Evolutionary conservation across 2,329 filamentous ascomycete species (phyloP).

Genomic region (Aureobasidium sp.): DNA sequence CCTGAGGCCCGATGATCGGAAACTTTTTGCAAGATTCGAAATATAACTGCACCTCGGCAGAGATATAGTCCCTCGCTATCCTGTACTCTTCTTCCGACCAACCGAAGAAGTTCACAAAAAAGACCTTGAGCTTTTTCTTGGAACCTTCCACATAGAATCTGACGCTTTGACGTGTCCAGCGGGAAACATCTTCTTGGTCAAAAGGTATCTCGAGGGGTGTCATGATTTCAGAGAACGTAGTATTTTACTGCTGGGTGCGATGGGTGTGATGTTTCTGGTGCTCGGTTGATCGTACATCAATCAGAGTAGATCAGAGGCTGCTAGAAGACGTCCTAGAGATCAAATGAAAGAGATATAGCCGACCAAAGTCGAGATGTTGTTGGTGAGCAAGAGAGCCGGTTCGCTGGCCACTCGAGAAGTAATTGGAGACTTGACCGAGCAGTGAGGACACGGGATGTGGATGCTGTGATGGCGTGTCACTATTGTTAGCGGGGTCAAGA

Average conservation of each 20-base stretch:
- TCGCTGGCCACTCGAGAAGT: not conserved
- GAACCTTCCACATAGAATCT: not conserved
- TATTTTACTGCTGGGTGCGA: not conserved
- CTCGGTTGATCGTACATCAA: not conserved
- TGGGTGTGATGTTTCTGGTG: not conserved
- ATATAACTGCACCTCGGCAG: not conserved
- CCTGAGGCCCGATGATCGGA: not conserved
- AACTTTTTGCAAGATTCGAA: not conserved
- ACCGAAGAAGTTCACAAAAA: not conserved
- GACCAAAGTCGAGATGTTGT: not conserved
- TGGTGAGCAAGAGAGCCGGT: not conserved
- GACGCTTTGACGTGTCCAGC: not conserved
- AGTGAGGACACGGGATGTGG: not conserved
- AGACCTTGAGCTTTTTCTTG: not conserved
- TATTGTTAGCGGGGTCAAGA: not conserved
- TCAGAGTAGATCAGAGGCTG: not conserved
- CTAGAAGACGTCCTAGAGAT: not conserved
- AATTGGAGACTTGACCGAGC: not conserved
- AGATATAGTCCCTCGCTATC: not conserved
- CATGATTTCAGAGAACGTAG: not conserved
- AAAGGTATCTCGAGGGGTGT: not conserved
- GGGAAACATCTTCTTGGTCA: not conserved
- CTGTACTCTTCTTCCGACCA: not conserved
- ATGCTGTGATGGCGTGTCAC: not conserved
- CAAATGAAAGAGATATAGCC: not conserved